phyloP scores from a whole-genome alignment of 208 protist species.

The Crithidia bombi region DNA sequence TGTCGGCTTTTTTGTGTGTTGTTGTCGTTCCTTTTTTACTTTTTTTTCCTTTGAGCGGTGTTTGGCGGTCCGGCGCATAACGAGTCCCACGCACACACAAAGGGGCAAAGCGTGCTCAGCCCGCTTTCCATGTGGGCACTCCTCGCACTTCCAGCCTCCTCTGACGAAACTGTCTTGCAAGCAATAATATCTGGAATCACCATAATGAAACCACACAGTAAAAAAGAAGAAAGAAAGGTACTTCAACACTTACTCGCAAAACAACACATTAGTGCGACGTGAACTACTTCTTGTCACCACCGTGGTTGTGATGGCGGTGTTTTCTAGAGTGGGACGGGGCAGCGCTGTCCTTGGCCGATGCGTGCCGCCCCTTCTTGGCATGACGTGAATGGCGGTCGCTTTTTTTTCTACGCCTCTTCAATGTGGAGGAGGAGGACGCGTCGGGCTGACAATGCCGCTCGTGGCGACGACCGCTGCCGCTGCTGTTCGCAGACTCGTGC shows the following conservation, averaged over 20 bases:
- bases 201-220: too few species aligned
- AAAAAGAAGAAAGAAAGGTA: neutral
- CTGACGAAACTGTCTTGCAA: too few species aligned
- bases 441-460: neutral
- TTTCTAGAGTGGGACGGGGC: neutral
- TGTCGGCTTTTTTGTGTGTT: neutral
- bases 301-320: neutral
- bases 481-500: neutral
- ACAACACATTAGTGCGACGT: too few species aligned
- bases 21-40: too few species aligned
- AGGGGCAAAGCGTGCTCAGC: too few species aligned
- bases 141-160: too few species aligned
- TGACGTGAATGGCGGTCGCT: neutral
- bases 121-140: too few species aligned
- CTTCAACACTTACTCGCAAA: neutral
- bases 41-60: neutral
- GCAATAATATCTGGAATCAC: too few species aligned
- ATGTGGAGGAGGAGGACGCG: neutral
- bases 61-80: neutral
- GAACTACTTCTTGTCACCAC: neutral
- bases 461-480: neutral
- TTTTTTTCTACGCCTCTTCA: neutral
- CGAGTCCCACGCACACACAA: too few species aligned
- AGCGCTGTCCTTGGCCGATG: constrained; percentile 6
- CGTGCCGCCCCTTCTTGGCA: constrained; percentile 17